Base-by-base conservation (phyloP, 78 protist genomes). In the Isochrysis galbana region DNA sequence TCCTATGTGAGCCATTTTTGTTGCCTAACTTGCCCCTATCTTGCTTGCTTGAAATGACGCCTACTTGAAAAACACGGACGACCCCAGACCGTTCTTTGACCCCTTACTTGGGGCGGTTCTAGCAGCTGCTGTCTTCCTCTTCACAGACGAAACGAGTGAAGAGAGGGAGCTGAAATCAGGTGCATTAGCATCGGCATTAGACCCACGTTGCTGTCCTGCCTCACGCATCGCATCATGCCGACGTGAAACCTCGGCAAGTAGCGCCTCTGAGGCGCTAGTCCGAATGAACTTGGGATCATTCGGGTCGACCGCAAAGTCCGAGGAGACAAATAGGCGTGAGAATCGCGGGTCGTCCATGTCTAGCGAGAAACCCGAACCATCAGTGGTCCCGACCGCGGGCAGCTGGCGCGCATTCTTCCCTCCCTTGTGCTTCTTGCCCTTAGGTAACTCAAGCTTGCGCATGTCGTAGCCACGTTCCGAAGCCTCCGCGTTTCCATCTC, bases 281-380 rank as follows among this genome's bases (percentile, higher is more conserved):
- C 55, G 2, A 44, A 61, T 46, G 95, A 90, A 96, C 88, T 91
- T 39, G 7, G 96, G 94, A 47, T 93, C 91, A 23, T 94, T 94
- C 91, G 97, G 97, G 69, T 96, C 97, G 32, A 96, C 67, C 21
- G 94, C 94, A 39, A 88, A 96, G 5, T 74, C 90, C 34, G 91
- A 21, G 38, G 90, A 74, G 36, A 1, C 23, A 87, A 11, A 90
- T 17, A 96, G 0, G 5, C 67, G 23, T 0, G 26, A 34, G 69
- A 96, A 91, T 91, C 97, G 93, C 14, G 14, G 47, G 48, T 94
- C 96, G 21, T 84, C 51, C 32, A 74, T 48, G 38, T 96, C 89
- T 39, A 96, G 47, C 91, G 86, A 42, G 69, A 93, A 95, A 0
- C 38, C 88, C 2, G 22, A 46, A n/a, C n/a, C n/a, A 19, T 91